Evolutionary conservation across 78 protist species (phyloP), one percentile per base, ranked within the genome.

Genomic region (Bodo saltans): DNA sequence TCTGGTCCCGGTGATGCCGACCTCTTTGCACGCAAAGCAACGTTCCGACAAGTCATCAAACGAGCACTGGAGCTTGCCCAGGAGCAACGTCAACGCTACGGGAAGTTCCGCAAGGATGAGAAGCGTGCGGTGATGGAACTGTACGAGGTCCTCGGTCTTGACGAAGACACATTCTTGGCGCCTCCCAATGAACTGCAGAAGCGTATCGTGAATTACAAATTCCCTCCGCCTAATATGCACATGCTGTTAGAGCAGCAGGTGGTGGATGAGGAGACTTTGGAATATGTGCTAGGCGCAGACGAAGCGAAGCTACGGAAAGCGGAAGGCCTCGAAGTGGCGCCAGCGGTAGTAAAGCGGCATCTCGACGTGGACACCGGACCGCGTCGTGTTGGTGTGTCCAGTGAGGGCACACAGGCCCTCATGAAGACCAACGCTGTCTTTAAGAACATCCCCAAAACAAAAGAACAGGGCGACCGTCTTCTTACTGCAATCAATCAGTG

Each of bases 81-180:
- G 11, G 78, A 2, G 25, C 78, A 73, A n/a, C 47, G 78, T 3
- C 33, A 11, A 26, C 2, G 11, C 3, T 29, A 32, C 47, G 78
- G 78, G 33, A 73, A 73, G 78, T 73, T 73, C 11, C 78, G 78
- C 2, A 2, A 11, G 53, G 78, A 73, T n/a, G 78, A 73, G 32
- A 73, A 73, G n/a, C 78, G 32, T 11, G 69, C 8, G 8, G 17
- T 11, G 3, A 73, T 73, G 78, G 78, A 73, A 28, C 78, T 73
- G 34, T 73, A 73, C 53, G 78, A 73, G 8, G 78, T 73, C 33
- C 2, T 73, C 8, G 78, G 78, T 11, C 78, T 73, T 26, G 78
- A 73, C 3, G 12, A 27, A 26, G 78, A 73, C 11, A 27, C 17
- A 27, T 11, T 11, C n/a, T 21, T 73, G 34, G 69, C 47, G 11